Evolutionary conservation across 768 basidiomycete genomes (phyloP), one percentile per base, ranked within the genome.

Genomic region (Leccinum sublutescens): DNA sequence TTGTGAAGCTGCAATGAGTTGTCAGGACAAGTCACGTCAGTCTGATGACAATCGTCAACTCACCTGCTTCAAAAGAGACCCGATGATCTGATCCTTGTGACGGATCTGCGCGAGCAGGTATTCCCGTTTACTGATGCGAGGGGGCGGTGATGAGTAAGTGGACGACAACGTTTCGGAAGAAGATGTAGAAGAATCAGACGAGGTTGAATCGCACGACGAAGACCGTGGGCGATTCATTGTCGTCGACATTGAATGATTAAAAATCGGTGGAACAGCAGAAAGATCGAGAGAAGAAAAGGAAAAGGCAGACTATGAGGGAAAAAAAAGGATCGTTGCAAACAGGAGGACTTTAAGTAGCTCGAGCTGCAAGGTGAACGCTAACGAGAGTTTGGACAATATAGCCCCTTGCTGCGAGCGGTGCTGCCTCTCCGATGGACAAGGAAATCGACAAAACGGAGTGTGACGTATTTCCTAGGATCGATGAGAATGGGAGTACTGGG

Each of bases 41-140:
- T 17, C 4, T 1, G 12, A 50, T 4, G 15, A 36, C 4, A 38
- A 48, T 2, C 19, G 6, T 43, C 4, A 1, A 71, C 79, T 14
- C 34, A 86, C 90, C 78, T 93, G 90, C 70, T 92, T 92, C 63
- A 94, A 80, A 14, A 93, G 82, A 14, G 86, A 88, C 62, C 92
- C 89, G 64, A 94, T 93, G 64, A 93, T 88, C 19, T 84, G 79
- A 75, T 94, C 91, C 76, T 94, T 94, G 76, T 94, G 91, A 55
- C 87, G 82, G 62, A 94, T 87, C 70, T 93, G 89, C 5, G 90
- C 89, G 25, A 93, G 82, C 17, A 94, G 79, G 68, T 92, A 92
- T 67, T 93, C 92, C 58, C 91, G 85, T 77, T 93, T 93, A 69
- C 91, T 94, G 65, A 76, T 50, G 55, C 63, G 62, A 43, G 73